phyloP scores from a whole-genome alignment of 2,329 filamentous ascomycete species.

The Cercospora canescens region DNA sequence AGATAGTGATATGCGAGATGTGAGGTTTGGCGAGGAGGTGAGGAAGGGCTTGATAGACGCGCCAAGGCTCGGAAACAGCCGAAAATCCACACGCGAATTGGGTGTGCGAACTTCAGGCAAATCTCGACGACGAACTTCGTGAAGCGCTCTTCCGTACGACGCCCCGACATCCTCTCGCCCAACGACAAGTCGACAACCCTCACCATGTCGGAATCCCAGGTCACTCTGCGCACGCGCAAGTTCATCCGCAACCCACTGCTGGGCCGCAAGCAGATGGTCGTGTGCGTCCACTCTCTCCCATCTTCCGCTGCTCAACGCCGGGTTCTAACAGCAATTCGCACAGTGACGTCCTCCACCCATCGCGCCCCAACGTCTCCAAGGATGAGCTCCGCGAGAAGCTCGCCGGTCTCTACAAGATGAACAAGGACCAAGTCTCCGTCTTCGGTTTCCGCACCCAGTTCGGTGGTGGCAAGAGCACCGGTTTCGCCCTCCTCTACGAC shows the following conservation, averaged over 20 bases:
- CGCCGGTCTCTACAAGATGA: conserved; percentile 93
- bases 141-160: conserved; percentile 5
- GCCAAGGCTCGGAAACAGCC: conserved; percentile 1
- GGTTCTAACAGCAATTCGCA: conserved; percentile 27
- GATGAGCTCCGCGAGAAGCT: conserved; percentile 97
- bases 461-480: conserved; percentile 99
- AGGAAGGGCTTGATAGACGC: neutral
- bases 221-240: conserved; percentile 85
- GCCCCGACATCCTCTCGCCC: conserved; percentile 11
- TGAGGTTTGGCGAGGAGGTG: neutral
- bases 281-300: conserved; percentile 56
- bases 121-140: conserved; percentile 3
- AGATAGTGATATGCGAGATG: neutral
- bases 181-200: neutral
- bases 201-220: conserved; percentile 80
- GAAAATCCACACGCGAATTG: neutral
- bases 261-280: conserved; percentile 98
- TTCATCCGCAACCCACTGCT: conserved; percentile 99
- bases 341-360: conserved; percentile 99
- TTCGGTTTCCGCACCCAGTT: conserved; percentile 99
- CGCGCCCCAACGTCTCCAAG: conserved; percentile 98
- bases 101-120: neutral
- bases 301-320: neutral
- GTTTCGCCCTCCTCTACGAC: conserved; percentile 98
- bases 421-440: conserved; percentile 95